Evolutionary conservation across 106 monocot species (phyloP).

Genomic region (Dendrobium catenatum): DNA sequence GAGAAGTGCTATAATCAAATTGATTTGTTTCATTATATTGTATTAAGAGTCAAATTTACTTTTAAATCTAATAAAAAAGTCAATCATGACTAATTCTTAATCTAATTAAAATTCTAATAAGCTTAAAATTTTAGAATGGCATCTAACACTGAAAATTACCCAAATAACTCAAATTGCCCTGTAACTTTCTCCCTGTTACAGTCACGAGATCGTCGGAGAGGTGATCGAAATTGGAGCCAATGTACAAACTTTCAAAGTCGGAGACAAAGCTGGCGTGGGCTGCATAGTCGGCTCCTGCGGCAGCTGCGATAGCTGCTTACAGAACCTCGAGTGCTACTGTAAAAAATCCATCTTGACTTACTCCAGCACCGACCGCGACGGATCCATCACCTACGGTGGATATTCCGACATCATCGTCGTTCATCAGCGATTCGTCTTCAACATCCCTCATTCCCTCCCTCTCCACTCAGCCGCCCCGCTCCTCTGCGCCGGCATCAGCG

Average conservation of each 20-base stretch:
- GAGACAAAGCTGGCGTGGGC: conserved; percentile 29
- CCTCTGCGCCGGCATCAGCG: conserved; percentile 18
- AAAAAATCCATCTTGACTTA: not conserved
- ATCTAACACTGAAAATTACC: too few relatives aligned
- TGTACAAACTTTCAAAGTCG: conserved; percentile 28
- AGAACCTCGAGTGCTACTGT: not conserved
- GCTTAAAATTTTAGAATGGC: too few relatives aligned
- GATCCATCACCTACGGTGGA: conserved; percentile 12
- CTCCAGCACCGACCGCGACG: not conserved
- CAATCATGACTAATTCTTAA: too few relatives aligned
- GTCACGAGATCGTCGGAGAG: conserved; percentile 18
- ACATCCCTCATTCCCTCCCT: conserved; percentile 7
- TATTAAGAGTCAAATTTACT: too few relatives aligned
- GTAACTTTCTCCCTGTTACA: not conserved
- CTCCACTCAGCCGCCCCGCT: conserved; percentile 13
- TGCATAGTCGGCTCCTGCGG: not conserved
- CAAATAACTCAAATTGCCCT: too few relatives aligned
- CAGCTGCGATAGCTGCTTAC: not conserved
- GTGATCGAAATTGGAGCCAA: conserved; percentile 28
- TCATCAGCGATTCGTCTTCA: conserved; percentile 16
- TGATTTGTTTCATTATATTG: too few relatives aligned
- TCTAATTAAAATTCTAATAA: too few relatives aligned
- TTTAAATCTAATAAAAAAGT: too few relatives aligned
- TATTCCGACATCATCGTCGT: conserved; percentile 22
- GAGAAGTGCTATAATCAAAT: too few relatives aligned